phyloP scores from a whole-genome alignment of 495 filamentous ascomycete species.

The Penicillium manginii region DNA sequence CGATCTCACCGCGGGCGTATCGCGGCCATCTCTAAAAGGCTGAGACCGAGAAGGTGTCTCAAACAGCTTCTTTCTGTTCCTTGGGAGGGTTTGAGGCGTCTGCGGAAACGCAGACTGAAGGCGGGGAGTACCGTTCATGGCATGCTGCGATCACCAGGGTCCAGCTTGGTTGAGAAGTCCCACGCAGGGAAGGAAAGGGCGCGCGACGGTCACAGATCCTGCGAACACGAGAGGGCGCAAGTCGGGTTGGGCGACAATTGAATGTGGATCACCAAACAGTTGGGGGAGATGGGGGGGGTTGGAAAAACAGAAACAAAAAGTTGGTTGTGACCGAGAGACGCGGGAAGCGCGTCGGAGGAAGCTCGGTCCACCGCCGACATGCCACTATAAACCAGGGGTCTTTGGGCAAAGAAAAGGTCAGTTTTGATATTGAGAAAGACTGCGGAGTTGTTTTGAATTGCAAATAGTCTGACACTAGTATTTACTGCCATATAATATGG shows the following conservation, averaged over 20 bases:
- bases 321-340: slow-evolving; percentile 28
- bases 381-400: slow-evolving; percentile 14
- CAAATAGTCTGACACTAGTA: too few relatives aligned
- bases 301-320: slow-evolving; percentile 27
- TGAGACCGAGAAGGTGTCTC: slow-evolving; percentile 36
- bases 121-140: slow-evolving; percentile 76
- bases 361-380: slow-evolving; percentile 32
- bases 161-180: slow-evolving; percentile 11
- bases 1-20: slow-evolving; percentile 25
- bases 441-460: too few relatives aligned
- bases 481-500: too few relatives aligned
- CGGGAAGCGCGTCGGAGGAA: slow-evolving; percentile 36
- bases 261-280: neutral
- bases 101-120: slow-evolving; percentile 72
- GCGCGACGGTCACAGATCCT: slow-evolving; percentile 7
- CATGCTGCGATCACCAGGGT: slow-evolving; percentile 51
- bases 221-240: neutral
- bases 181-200: slow-evolving; percentile 7
- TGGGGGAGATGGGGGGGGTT: neutral
- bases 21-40: slow-evolving; percentile 13
- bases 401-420: too few relatives aligned
- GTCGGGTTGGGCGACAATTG: neutral
- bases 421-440: neutral
- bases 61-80: slow-evolving; percentile 32
- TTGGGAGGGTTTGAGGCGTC: slow-evolving; percentile 57